A percentile compares a stretch with the other conserved stretches of the same genome.
phyloP scores from a whole-genome alignment of 176 grass and related monocot species.

The Chloris gayana region DNA sequence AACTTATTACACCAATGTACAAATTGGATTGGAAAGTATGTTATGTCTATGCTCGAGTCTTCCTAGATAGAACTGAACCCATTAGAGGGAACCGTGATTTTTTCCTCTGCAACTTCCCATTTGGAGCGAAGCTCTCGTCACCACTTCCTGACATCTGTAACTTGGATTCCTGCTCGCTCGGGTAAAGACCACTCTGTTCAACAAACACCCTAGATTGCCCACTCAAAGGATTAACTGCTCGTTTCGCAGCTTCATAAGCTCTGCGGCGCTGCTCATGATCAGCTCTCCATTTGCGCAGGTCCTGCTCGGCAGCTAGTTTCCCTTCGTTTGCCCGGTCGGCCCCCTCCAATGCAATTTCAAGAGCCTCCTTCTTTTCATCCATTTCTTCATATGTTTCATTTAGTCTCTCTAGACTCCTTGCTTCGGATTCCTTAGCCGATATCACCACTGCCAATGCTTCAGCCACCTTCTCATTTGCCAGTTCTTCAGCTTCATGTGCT shows the following conservation, averaged over 20 bases:
- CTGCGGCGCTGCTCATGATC: conserved; percentile 72
- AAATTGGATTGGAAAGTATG: conserved; percentile 18
- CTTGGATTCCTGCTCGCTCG: conserved; percentile 44
- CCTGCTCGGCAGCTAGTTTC: conserved; percentile 77
- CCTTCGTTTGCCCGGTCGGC: conserved; percentile 72
- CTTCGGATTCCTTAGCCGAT: conserved; percentile 62
- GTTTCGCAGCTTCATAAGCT: conserved; percentile 59
- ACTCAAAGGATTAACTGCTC: conserved; percentile 56
- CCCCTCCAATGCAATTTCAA: conserved; percentile 59
- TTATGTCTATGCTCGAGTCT: conserved; percentile 44
- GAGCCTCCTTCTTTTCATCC: conserved; percentile 61
- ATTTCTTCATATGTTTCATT: conserved; percentile 61
- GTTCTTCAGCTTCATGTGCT: conserved; percentile 83
- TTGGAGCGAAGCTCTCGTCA: conserved; percentile 31
- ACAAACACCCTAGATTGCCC: conserved; percentile 44
- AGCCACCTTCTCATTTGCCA: conserved; percentile 66
- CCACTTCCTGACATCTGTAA: conserved; percentile 40
- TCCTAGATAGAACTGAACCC: conserved; percentile 67
- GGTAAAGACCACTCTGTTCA: conserved; percentile 38
- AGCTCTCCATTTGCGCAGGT: conserved; percentile 96
- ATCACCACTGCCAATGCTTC: conserved; percentile 65
- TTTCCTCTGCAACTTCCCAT: conserved; percentile 60
- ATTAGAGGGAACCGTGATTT: conserved; percentile 72
- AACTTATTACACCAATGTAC: conserved; percentile 51
- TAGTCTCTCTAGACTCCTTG: conserved; percentile 57